Percentiles rank a stretch among this genome's conserved stretches.
These are phyloP conservation scores for Fusarium illudens DNA, from an alignment of 2,329 filamentous ascomycete genomes.

Conservation along the genomic window DNA sequence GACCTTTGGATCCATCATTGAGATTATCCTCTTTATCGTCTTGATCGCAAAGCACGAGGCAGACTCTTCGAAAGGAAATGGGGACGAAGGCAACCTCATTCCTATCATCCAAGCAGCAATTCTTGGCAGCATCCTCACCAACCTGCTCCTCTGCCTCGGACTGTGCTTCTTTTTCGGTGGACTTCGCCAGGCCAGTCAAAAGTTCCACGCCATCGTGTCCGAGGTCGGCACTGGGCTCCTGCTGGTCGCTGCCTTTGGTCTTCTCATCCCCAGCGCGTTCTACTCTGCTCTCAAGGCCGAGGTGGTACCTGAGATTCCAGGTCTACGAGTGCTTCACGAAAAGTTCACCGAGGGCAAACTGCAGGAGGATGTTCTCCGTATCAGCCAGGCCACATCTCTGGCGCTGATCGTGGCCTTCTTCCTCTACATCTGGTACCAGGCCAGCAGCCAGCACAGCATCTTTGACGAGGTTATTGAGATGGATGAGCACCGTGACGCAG, in stretches of 20 bases:
- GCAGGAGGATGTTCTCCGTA: conserved; percentile 59
- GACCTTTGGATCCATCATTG: conserved; percentile 69
- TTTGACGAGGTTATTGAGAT: conserved; percentile 64
- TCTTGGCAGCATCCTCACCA: conserved; percentile 73
- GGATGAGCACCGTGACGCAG: conserved; percentile 63
- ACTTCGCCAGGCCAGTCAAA: conserved; percentile 64
- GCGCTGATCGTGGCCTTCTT: conserved; percentile 68
- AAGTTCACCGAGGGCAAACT: conserved; percentile 50
- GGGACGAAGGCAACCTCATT: conserved; percentile 53
- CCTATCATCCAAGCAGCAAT: conserved; percentile 75
- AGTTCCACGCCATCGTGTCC: conserved; percentile 71
- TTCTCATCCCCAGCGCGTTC: conserved; percentile 48
- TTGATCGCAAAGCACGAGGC: conserved; percentile 55
- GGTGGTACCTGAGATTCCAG: conserved; percentile 31
- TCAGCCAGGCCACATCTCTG: conserved; percentile 69
- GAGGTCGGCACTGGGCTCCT: conserved; percentile 73
- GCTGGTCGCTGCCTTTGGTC: conserved; percentile 62
- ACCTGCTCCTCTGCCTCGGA: conserved; percentile 72
- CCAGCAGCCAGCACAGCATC: conserved; percentile 70
- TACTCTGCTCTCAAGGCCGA: conserved; percentile 48
- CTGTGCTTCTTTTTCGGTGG: conserved; percentile 74
- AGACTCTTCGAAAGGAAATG: conserved; percentile 24
- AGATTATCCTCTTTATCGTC: conserved; percentile 74
- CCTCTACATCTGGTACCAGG: conserved; percentile 67
- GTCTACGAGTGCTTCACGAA: conserved; percentile 37